Base-by-base conservation (phyloP, 2,329 filamentous ascomycete genomes). In the Fusarium tjaetaba region DNA sequence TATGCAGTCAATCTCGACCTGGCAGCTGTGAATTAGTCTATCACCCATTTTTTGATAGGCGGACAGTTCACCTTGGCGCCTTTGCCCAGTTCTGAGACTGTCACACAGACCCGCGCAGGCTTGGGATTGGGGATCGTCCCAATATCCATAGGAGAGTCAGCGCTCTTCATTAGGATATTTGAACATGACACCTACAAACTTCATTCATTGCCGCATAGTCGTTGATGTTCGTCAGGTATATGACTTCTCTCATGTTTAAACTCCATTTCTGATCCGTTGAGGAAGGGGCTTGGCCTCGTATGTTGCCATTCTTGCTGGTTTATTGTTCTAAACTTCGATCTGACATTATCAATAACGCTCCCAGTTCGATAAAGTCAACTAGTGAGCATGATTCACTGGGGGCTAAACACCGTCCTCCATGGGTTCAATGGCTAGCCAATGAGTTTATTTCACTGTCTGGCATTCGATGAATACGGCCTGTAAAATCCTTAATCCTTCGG, bases 391-490 rank as follows among this genome's bases (percentile, higher is more conserved):
- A 45, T 4, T 26, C 13, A 11, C 4, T 11, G n/a, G n/a, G 16
- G 4, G 28, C 5, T 26, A 2, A 14, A 7, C 28, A 13, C 24
- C 11, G 4, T 3, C 11, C 6, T 24, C 4, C 22, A 20, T 32
- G 14, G 2, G 9, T 9, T 2, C 3, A 13, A 15, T 32, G 38
- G 38, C 16, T 20, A 20, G 15, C 11, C 2, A 6, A 30, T 18
- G 11, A 3, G 5, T 7, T 55, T 18, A 5, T 55, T 55, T 24
- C 26, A 4, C 9, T 14, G 3, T 20, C 32, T 26, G 2, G 7
- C 2, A 13, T n/a, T 11, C 1, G 3, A 15, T 3, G 2, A 9
- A 26, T 13, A 20, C 4, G n/a, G 22, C 18, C 7, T 57, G 13
- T 20, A 13, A 24, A 22, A 9, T 7, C 7, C n/a, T n/a, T 48